Conservation (phyloP, 441 rosid species). For the Euphorbia celastroides region DNA sequence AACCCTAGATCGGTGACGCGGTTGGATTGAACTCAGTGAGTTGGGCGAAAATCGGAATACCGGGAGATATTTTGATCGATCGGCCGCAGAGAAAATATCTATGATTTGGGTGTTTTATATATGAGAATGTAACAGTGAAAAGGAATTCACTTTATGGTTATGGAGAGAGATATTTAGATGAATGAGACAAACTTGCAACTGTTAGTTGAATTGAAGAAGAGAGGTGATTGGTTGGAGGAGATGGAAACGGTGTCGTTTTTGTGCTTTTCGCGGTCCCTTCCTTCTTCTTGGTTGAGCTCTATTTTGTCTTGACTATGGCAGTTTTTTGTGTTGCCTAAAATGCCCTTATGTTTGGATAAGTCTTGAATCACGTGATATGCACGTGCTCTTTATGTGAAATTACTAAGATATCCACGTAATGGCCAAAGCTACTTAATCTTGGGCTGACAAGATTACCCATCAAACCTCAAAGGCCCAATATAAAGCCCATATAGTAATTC, state of each 20-base stretch:
- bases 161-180: conserved; percentile 7
- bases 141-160: neutral
- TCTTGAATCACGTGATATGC: neutral
- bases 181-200: conserved; percentile 10
- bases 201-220: neutral
- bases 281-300: neutral
- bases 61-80: neutral
- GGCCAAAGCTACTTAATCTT: too few relatives aligned
- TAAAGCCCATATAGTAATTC: too few relatives aligned
- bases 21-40: neutral
- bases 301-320: neutral
- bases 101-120: neutral
- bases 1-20: conserved; percentile 8
- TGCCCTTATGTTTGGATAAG: neutral
- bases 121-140: neutral
- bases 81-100: conserved; percentile 3
- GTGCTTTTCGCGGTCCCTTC: neutral
- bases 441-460: too few relatives aligned
- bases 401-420: too few relatives aligned
- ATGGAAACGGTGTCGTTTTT: neutral
- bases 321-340: neutral
- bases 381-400: neutral
- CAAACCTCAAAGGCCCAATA: too few relatives aligned
- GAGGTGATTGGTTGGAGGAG: neutral
- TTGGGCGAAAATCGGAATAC: neutral